Evolutionary conservation across 2,329 filamentous ascomycete species (phyloP).

Genomic region (Blumeria hordei): DNA sequence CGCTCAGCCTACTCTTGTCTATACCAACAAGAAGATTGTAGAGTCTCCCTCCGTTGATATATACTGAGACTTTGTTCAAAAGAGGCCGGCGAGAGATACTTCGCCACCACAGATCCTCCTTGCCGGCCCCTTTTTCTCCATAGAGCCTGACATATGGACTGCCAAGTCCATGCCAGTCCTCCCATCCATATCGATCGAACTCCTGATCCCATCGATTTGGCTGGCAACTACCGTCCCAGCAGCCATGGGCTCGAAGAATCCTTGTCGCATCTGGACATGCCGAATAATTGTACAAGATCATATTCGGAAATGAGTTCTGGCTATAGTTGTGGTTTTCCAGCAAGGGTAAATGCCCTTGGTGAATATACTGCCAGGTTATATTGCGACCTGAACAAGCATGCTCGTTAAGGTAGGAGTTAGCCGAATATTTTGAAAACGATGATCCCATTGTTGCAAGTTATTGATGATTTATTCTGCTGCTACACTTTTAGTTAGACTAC

Average conservation of each 20-base stretch:
- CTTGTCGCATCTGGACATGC: background rate
- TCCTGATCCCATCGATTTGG: slow-evolving; percentile 1
- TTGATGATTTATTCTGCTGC: too few relatives aligned
- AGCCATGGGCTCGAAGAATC: slow-evolving; percentile 3
- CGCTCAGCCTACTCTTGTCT: too few relatives aligned
- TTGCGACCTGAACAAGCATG: slow-evolving; percentile 4
- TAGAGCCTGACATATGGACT: background rate
- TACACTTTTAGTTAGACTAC: too few relatives aligned
- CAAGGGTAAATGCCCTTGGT: slow-evolving; percentile 2
- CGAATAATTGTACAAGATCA: background rate
- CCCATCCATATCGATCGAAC: slow-evolving; percentile 2
- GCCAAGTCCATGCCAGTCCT: slow-evolving; percentile 2
- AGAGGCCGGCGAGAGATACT: too few relatives aligned
- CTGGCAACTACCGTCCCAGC: slow-evolving; percentile 2
- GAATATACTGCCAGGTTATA: slow-evolving; percentile 5
- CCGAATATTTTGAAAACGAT: background rate
- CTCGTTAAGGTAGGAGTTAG: slow-evolving; percentile 1
- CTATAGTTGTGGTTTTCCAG: background rate
- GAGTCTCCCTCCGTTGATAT: too few relatives aligned
- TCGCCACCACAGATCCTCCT: too few relatives aligned
- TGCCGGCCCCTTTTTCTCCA: too few relatives aligned
- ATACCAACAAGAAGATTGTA: too few relatives aligned
- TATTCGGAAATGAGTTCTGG: background rate
- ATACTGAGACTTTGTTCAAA: too few relatives aligned
- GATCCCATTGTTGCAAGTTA: background rate